Conservation (phyloP, 768 basidiomycete genomes). For the Collybia nuda region DNA sequence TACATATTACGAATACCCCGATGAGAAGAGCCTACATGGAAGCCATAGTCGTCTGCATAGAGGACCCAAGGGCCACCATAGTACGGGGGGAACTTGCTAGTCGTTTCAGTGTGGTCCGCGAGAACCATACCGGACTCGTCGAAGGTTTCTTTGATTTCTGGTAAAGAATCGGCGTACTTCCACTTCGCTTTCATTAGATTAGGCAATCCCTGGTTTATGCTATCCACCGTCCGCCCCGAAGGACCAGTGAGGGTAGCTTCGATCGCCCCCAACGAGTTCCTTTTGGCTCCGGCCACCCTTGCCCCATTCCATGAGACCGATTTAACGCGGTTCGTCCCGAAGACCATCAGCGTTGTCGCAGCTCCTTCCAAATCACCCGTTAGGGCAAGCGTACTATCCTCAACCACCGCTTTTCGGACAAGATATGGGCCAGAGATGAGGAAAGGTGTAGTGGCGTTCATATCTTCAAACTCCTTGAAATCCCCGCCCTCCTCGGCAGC, state of each 20-base stretch:
- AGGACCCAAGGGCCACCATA: slow-evolving; percentile 17
- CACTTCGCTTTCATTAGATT: slow-evolving; percentile 9
- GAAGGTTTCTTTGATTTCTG: slow-evolving; percentile 9
- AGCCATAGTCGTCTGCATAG: slow-evolving; percentile 17
- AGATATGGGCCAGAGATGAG: slow-evolving; percentile 13
- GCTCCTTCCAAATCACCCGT: slow-evolving; percentile 9
- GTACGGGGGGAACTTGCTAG: slow-evolving; percentile 11
- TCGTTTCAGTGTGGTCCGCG: slow-evolving; percentile 13
- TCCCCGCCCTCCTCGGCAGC: slow-evolving; percentile 6
- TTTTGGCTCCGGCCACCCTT: neutral
- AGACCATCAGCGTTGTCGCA: slow-evolving; percentile 9
- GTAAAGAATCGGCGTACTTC: slow-evolving; percentile 14
- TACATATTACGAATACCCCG: neutral
- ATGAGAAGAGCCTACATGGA: slow-evolving; percentile 7
- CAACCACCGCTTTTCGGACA: slow-evolving; percentile 9
- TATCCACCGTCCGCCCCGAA: neutral
- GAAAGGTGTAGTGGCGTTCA: slow-evolving; percentile 10
- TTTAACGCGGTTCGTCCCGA: slow-evolving; percentile 7
- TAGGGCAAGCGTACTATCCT: slow-evolving; percentile 6
- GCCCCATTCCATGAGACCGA: slow-evolving; percentile 12
- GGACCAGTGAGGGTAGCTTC: neutral
- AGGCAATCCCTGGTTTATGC: slow-evolving; percentile 2
- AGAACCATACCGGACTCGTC: slow-evolving; percentile 7
- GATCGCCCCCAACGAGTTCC: slow-evolving; percentile 4
- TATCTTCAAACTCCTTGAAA: slow-evolving; percentile 9